phyloP scores from a whole-genome alignment of 192 early-diverging fungal species.

The Entophlyctis luteolus region DNA sequence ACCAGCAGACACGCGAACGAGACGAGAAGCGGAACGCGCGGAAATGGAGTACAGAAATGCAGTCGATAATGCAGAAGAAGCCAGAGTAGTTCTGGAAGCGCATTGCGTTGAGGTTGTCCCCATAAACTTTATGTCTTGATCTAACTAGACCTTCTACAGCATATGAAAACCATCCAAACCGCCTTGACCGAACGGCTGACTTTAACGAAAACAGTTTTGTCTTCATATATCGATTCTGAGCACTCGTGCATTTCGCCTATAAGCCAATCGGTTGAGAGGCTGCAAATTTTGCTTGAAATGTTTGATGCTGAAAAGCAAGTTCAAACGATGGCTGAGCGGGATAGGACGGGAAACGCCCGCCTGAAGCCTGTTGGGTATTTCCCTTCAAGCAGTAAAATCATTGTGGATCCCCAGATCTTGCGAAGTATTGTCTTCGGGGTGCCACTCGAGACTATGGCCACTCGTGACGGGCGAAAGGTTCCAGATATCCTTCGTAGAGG shows the following conservation, averaged over 20 bases:
- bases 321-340: constrained; percentile 35
- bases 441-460: constrained; percentile 29
- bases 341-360: constrained; percentile 37
- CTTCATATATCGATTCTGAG: constrained; percentile 30
- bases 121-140: not conserved
- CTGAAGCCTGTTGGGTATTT: constrained; percentile 32
- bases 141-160: not conserved
- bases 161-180: constrained; percentile 32
- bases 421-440: constrained; percentile 32
- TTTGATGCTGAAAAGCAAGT: constrained; percentile 38
- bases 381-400: not conserved
- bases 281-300: constrained; percentile 38
- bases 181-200: constrained; percentile 28
- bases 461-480: constrained; percentile 10
- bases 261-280: constrained; percentile 13
- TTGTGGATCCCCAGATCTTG: not conserved
- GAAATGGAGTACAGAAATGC: constrained; percentile 36
- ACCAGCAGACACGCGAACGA: constrained; percentile 30
- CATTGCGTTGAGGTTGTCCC: constrained; percentile 29
- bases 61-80: constrained; percentile 30
- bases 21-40: constrained; percentile 38
- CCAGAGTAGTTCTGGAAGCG: constrained; percentile 31
- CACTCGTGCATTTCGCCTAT: constrained; percentile 17
- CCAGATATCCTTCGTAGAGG: constrained; percentile 32
- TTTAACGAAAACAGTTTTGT: constrained; percentile 30